Evolutionary conservation across 1,284 basidiomycete species (phyloP), one percentile per base, ranked within the genome.

Genomic region (Abortiporus biennis): DNA sequence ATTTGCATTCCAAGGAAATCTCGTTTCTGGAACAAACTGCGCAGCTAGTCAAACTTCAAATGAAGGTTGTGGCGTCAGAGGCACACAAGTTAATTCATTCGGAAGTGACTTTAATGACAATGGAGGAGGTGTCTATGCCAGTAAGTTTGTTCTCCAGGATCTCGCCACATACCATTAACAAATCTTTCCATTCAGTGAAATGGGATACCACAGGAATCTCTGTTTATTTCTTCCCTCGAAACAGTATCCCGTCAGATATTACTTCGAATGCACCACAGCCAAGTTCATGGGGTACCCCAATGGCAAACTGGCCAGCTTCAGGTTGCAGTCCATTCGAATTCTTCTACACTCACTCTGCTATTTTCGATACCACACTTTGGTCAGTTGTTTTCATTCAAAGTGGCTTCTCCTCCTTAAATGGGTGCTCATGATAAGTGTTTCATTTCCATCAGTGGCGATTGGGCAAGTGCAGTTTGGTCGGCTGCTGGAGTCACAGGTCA

Each of bases 281-380:
- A 3, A 66, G 71, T 35, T 64, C 50, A 25, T 94, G 92, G 92
- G 82, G 88, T 24, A 62, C 63, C 9, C 84, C 92, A 2, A 70
- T 78, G 60, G 91, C 85, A 31, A 72, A 69, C 59, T 91, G 81
- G 80, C 79, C 85, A 12, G 75, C 85, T 11, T 66, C 68, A 19
- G 59, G 63, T 31, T 94, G 92, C 62, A 66, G 82, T 56, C 83
- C 87, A 20, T 81, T 74, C 63, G 58, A 74, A 54, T 91, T 77
- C 71, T 93, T 93, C 69, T 67, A 72, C 49, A 66, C 79, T 43
- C 84, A 92, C 56, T 75, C 74, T 42, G 78, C 76, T 36, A 90
- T 93, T 55, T 85, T 91, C 54, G 82, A 89, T 56, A 91, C 85
- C 19, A 88, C 87, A 4, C 67, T 92, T 42, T 89, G 87, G 79